Evolutionary conservation across 768 basidiomycete genomes (phyloP), one percentile per base, ranked within the genome.

Genomic region (Pleurotus platypus): DNA sequence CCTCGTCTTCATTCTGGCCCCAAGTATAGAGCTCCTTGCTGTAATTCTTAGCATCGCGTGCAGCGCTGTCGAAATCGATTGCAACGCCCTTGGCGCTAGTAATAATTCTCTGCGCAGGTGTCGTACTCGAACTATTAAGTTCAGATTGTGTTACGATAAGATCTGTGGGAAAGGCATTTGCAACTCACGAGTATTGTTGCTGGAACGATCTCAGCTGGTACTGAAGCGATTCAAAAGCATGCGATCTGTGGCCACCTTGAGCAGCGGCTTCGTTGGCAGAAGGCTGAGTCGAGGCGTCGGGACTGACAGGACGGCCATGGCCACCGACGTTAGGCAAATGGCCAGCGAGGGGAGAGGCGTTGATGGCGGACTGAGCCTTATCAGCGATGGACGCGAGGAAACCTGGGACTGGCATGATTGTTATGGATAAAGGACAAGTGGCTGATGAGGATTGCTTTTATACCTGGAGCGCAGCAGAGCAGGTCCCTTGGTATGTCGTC

Each of bases 21-120:
- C 91, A 94, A 12, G 81, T 82, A 63, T 91, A 94, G 22, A 93
- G 73, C 59, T 93, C 92, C 70, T 92, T 93, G 78, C 89, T 90
- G 66, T 86, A 84, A 0, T 80, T 72, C 66, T 92, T 86, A 6
- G 78, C 65, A 63, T 91, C 85, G 61, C 87, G 82, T 2, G 84
- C 75, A 27, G 86, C 69, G 57, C 76, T 78, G 61, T 92, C 87
- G 63, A 82, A 80, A 69, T 90, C 89, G 61, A 94, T 78, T 16
- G 87, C 84, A 13, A 92, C 75, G 3, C 91, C 87, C 69, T 93
- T 94, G 67, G 83, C 81, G 5, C 81, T 72, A 0, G 92, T 93
- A 60, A 94, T 86, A 58, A 92, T 84, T 66, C 84, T 87, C 74
- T 93, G 92, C 0, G 87, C 69, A 3, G 89, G 87, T 2, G 78